Evolutionary conservation across 2,329 filamentous ascomycete genomes (phyloP), one percentile per base, ranked within the genome.

Genomic region (Penicillium sp.): DNA sequence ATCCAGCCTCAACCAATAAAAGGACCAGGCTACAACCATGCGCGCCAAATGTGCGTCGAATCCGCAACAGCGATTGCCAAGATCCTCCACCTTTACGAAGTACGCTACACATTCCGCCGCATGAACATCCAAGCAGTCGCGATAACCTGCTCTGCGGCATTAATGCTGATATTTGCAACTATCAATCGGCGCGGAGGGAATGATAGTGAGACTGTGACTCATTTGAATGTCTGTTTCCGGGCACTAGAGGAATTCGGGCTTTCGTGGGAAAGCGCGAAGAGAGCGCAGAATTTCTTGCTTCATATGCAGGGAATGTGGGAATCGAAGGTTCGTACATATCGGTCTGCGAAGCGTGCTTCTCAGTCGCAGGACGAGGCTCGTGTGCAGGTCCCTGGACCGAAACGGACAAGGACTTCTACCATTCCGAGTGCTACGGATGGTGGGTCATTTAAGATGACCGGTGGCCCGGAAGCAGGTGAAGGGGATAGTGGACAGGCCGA

Each of bases 81-180:
- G 18, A 55, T 71, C 0, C 60, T 70, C 2, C 54, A 46, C 13
- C 46, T 65, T 8, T 70, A 70, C 54, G 63, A 66, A 33, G 49
- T 42, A 2, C 51, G 50, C 13, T 70, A 67, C 44, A 61, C 62
- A 1, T 62, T 66, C 45, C 56, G 58, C 5, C 52, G 56, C 10
- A 61, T 65, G 40, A 67, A 68, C 51, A 57, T 69, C 41, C 58
- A 68, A 45, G 63, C 58, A 2, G 62, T 68, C 10, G 51, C 58
- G 10, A 65, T 70, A 18, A 63, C 63, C n/a, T 67, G 62, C 46
- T 64, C 65, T 1, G 66, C 68, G 4, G 66, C 65, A 2, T 55
- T 70, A 16, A 62, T 70, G n/a, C 52, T 70, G 8, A 60, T 67
- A 18, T 69, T 66, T 51, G 64, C 65, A 14, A 57, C 62, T 10